These are phyloP conservation scores for Apiospora sp. DNA, from an alignment of 2,329 filamentous ascomycete genomes.

Conservation along the genomic window DNA sequence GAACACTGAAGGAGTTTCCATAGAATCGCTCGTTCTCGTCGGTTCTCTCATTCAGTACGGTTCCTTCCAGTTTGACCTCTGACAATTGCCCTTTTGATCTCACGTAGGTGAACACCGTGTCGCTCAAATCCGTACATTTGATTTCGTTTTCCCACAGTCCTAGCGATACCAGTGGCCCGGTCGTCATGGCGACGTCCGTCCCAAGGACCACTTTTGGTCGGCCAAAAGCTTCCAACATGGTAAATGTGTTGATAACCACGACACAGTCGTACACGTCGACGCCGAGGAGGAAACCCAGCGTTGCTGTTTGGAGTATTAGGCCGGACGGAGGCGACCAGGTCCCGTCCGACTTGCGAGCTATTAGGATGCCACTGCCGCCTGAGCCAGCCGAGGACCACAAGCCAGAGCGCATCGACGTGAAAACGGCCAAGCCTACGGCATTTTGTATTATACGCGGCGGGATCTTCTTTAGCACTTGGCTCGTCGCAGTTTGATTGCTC, in stretches of 20 bases:
- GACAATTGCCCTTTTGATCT: slow-evolving; percentile 65
- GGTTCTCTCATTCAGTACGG: slow-evolving; percentile 61
- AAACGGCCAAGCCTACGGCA: slow-evolving; percentile 89
- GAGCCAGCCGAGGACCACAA: slow-evolving; percentile 86
- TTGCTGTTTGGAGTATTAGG: slow-evolving; percentile 88
- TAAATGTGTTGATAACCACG: slow-evolving; percentile 86
- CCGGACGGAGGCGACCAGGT: slow-evolving; percentile 92
- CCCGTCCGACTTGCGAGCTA: slow-evolving; percentile 84
- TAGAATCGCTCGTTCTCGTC: slow-evolving; percentile 71
- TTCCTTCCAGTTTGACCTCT: slow-evolving; percentile 62
- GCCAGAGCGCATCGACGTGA: slow-evolving; percentile 94
- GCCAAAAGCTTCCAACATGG: slow-evolving; percentile 85
- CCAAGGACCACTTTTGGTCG: slow-evolving; percentile 81
- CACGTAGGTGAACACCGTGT: slow-evolving; percentile 65
- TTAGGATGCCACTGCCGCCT: slow-evolving; percentile 86
- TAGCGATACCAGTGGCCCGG: slow-evolving; percentile 73
- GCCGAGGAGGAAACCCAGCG: slow-evolving; percentile 87
- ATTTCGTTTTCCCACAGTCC: slow-evolving; percentile 61
- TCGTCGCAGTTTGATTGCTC: slow-evolving; percentile 58
- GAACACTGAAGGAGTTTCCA: slow-evolving; percentile 55
- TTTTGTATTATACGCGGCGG: slow-evolving; percentile 85
- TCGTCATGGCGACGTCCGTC: slow-evolving; percentile 78
- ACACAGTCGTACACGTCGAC: slow-evolving; percentile 97
- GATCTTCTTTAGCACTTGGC: slow-evolving; percentile 77
- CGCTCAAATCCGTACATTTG: slow-evolving; percentile 59